Conservation (phyloP, 371 early-diverging fungal species). For the Rhizomucor miehei region DNA sequence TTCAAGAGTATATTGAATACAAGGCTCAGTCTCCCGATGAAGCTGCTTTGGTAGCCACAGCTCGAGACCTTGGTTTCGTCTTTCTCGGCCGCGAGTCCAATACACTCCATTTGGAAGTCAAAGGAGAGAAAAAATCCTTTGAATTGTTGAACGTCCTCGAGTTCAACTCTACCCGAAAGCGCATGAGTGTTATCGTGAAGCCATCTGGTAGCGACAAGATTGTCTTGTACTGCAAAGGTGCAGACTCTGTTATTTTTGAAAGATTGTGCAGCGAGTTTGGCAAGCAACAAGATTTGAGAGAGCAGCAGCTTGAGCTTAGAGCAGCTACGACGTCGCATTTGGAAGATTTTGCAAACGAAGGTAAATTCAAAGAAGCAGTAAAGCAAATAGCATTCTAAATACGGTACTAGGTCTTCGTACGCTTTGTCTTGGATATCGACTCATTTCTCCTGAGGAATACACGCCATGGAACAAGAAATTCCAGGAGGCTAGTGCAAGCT, state of each 20-base stretch:
- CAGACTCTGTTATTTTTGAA: slow-evolving; percentile 69
- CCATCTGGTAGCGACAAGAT: slow-evolving; percentile 55
- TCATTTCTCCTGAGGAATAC: slow-evolving; percentile 74
- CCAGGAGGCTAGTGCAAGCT: slow-evolving; percentile 74
- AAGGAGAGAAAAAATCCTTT: slow-evolving; percentile 31
- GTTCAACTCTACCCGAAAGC: slow-evolving; percentile 68
- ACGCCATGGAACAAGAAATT: slow-evolving; percentile 73
- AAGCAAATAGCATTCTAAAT: background rate
- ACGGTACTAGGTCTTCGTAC: slow-evolving; percentile 80
- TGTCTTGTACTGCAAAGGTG: slow-evolving; percentile 76
- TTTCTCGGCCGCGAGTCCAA: slow-evolving; percentile 68
- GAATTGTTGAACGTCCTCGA: slow-evolving; percentile 63
- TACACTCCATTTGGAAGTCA: slow-evolving; percentile 31
- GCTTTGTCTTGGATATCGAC: slow-evolving; percentile 79
- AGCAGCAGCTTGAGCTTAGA: slow-evolving; percentile 17
- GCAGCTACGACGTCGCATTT: slow-evolving; percentile 65
- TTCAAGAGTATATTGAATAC: slow-evolving; percentile 58
- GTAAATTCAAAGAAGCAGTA: slow-evolving; percentile 17
- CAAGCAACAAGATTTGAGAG: slow-evolving; percentile 18
- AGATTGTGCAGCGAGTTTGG: slow-evolving; percentile 34
- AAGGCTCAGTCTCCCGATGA: slow-evolving; percentile 95
- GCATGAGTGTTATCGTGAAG: slow-evolving; percentile 65
- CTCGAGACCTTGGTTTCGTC: slow-evolving; percentile 77
- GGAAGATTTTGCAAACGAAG: slow-evolving; percentile 87
- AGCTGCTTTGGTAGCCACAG: slow-evolving; percentile 87